Base-by-base conservation (phyloP, 306 rosid genomes). In the Fragaria nilgerrensis region DNA sequence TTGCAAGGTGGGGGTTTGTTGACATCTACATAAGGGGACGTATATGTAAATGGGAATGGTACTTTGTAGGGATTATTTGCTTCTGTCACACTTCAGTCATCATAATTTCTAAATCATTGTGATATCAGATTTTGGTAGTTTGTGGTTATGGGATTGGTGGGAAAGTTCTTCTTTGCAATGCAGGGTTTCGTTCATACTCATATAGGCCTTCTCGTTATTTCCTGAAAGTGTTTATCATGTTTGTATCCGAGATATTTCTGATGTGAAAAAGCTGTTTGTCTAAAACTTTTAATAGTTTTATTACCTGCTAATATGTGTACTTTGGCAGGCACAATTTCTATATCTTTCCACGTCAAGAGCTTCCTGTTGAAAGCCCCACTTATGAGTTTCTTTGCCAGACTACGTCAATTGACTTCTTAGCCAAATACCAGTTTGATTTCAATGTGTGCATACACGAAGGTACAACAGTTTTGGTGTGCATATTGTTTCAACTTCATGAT, bases 381-480 rank as follows among this genome's bases (percentile, higher is more conserved):
- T 50, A 77, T 56, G 99, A 92, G 77, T 95, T 92, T 83, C 93
- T 94, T 67, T 94, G 97, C 85, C 98, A 92, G 90, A 86, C 95
- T 32, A 76, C 96, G 19, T 94, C 97, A 11, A 87, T 94, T 73
- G 97, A 87, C 75, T 94, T 94, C 93, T 84, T 95, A 86, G 97
- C 97, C 68, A 90, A 74, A 83, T 89, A 90, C 86, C 93, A 90
- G 89, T 95, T 95, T 71, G 96, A 92, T 88, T 95, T 95, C 78
- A 95, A 95, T 81, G 79, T 83, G 32, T 92, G 97, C 85, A 88
- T 95, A 83, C 86, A 77, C 56, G 95, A 92, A 92, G 98, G 97
- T 92, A 81, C 20, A 19, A 25, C 13, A 44, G 8, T 59, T 39
- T 39, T 19, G 48, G 49, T 61, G 34, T 76, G 74, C 6, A 9